Evolutionary conservation across 2,329 filamentous ascomycete species (phyloP), one percentile per base, ranked within the genome.

Genomic region (Cryphonectria japonica): DNA sequence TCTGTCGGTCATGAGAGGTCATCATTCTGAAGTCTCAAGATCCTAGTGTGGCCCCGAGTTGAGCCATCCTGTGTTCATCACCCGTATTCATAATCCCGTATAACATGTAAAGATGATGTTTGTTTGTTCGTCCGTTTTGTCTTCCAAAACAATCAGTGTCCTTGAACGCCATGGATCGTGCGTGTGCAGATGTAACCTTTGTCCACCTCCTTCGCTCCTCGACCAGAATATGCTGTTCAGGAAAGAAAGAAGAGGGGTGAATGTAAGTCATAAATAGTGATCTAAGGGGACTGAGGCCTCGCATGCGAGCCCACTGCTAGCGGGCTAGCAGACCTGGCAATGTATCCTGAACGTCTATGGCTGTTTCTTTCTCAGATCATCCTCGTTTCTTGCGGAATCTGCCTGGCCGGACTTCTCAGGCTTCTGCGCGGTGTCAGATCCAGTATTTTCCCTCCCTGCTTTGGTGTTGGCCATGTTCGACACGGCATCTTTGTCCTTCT

Each of bases 401-500:
- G 63, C 62, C 59, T 67, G 67, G 26, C 59, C 57, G n/a, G 71
- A 73, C 50, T 71, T 52, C 59, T 70, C 63, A 52, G 71, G 69
- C 57, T 73, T 69, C 32, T 67, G 66, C 8, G 67, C 67, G 19
- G 69, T 59, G 32, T 67, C 72, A 4, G 66, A 66, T 16, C 60
- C 67, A 11, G 26, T 43, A 43, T 76, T 73, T 74, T 86, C 59
- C 43, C 59, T 63, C 60, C 43, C 78, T 71, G 85, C 84, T 69
- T 90, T 88, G 72, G 88, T 84, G 73, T 88, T 83, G 9, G 88
- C 88, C 76, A 98, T 91, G 54, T 91, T 89, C 6, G 90, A 87
- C 19, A 67, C 65, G 57, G 64, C 59, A 37, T 73, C 62, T 83
- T 96, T 97, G 79, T 98, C 95, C 80, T 95, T 92, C 78, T 97